Base-by-base conservation (phyloP, 2,329 filamentous ascomycete genomes). In the Lachnellula willkommii region DNA sequence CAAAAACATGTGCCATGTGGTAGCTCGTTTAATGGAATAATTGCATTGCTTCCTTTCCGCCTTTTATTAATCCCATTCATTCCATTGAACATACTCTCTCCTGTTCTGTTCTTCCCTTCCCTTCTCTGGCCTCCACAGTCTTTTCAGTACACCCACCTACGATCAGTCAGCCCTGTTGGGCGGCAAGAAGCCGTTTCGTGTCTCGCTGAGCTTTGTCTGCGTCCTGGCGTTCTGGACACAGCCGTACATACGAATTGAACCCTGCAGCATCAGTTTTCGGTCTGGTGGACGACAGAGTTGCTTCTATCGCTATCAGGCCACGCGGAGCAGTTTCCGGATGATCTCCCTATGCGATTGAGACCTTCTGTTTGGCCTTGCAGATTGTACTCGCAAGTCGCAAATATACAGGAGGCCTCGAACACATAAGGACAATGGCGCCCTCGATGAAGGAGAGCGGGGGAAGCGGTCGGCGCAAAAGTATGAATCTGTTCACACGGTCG, bases 401-500 rank as follows among this genome's bases (percentile, higher is more conserved):
- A 54, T 52, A 50, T 32, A 52, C 45, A 22, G 43, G 20, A 24
- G 26, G 48, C 52, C 47, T 58, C 54, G 56, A 60, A 50, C 7
- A 45, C 11, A n/a, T 8, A 47, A 39, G 59, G 53, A 52, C 55
- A 50, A 69, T 69, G 67, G 63, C 66, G 39, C 65, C 63, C 50
- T 49, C 39, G 45, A 47, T 47, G 20, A 62, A 62, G 37, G 63
- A 64, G 47, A 54, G 57, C 51, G 56, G 43, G 39, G 48, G 40
- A n/a, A 60, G 20, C 12, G 57, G 49, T 28, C 58, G 68, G 42
- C 65, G 66, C 20, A 68, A 66, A 60, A 69, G 66, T 56, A 57
- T 68, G 20, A 67, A 63, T 54, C 52, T 68, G 17, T 66, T 69
- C 47, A 61, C 65, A 12, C 60, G 65, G 52, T 52, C 53, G 32